Base-by-base conservation (phyloP, 2,329 filamentous ascomycete genomes). In the Monosporascus sp. region DNA sequence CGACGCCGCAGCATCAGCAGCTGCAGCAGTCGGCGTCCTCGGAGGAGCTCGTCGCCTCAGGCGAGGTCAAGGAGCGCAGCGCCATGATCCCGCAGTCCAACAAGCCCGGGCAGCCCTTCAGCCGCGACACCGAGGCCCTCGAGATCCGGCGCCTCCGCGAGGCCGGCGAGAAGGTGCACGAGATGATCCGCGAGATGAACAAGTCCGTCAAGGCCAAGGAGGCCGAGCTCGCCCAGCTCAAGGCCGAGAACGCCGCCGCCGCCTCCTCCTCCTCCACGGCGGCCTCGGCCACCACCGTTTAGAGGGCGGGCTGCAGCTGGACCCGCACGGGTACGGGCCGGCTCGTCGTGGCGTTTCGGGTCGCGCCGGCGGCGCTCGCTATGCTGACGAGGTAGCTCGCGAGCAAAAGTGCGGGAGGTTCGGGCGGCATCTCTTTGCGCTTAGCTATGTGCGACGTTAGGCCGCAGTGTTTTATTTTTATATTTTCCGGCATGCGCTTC, bases 31-130 rank as follows among this genome's bases (percentile, higher is more conserved):
- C 41, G 3, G 51, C 52, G 0, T 31, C 59, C 3, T 38, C 48
- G 18, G 51, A 57, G 26, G 54, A 47, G 17, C 61, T 65, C 46
- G 58, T 35, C 31, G 31, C 31, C 31, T 35, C 60, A 56, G 70
- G 61, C 70, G 77, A 73, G 63, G 75, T 70, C 22, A 70, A 78
- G 69, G 68, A 87, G 60, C 80, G 86, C 55, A 89, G 86, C 49
- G 89, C 89, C 52, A 85, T 91, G 75, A 84, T 95, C 57, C 90
- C 90, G 5, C 76, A 84, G 52, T 78, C 75, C 48, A 87, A 82
- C 63, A 78, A 82, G 8, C 82, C 85, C 2, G 85, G 80, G 37
- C 86, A 86, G 65, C 86, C 84, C n/a, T 92, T 89, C 67, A 89
- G 86, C 69, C 78, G 78, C 54, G 84, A 88, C 73, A 86, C 84